Base-by-base conservation (phyloP, 768 basidiomycete species). In the Gymnopilus dilepis region DNA sequence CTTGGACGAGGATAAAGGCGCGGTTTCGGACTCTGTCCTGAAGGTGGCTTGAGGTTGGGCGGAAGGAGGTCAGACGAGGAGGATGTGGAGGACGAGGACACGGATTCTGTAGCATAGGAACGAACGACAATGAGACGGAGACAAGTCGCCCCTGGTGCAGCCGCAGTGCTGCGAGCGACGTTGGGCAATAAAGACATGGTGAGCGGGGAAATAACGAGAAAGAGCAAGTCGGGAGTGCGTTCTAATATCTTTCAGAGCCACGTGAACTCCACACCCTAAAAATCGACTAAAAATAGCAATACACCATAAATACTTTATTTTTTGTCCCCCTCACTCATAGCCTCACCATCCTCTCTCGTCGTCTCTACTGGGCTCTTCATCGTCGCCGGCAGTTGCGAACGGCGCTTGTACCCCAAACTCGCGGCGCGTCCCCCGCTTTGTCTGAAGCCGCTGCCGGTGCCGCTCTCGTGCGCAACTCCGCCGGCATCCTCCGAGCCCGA, bases 1-100 rank as follows among this genome's bases (percentile, higher is more conserved):
- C 84, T 76, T 12, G 84, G 84, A 19, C 77, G 77, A 1, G 80
- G 82, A 64, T 83, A 80, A 12, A 84, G 73, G 48, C 78, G 75
- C 33, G 75, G 73, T 61, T 77, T 78, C 54, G 68, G 62, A 6
- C 67, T n/a, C n/a, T 51, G 41, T 70, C 68, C 24, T 68, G 43
- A 2, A 65, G 62, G 37, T n/a, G 62, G 51, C 55, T 65, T 41
- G 59, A 78, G 78, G 30, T 19, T 19, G 8, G 73, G 78, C 2
- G 76, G 76, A n/a, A 76, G 76, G 24, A 76, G 62, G 55, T 75
- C 75, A 21, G 74, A 66, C 9, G 64, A 38, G 15, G 62, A 58
- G 26, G 59, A 53, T 9, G 60, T 42, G 8, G 57, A 43, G 9
- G 63, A 57, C 30, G 60, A 65, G 28, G 77, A 64, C 17, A 78